Conservation (phyloP, 495 filamentous ascomycete species). For the Darksidea phi region DNA sequence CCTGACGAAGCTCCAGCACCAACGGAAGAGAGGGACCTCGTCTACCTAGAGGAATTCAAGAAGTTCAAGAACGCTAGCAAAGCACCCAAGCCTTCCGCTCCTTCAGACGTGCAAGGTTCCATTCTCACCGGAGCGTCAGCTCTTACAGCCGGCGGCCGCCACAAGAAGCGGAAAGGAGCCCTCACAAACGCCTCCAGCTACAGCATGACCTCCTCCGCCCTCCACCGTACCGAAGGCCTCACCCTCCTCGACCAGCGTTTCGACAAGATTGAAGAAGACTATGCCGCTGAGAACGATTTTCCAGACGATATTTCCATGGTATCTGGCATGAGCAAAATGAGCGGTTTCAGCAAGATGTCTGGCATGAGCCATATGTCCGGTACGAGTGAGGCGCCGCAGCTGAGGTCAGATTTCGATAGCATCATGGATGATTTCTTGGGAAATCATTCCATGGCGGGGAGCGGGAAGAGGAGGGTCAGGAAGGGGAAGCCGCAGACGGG, state of each 20-base stretch:
- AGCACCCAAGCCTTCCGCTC: constrained; percentile 48
- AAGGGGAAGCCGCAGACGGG: constrained; percentile 79
- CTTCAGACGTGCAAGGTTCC: constrained; percentile 68
- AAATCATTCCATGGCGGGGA: constrained; percentile 70
- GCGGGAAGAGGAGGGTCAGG: constrained; percentile 70
- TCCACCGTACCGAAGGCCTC: constrained; percentile 85
- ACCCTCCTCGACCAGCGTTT: constrained; percentile 85
- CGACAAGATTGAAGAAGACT: constrained; percentile 82
- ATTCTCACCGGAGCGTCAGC: constrained; percentile 73
- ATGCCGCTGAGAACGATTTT: constrained; percentile 43
- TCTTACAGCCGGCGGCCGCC: constrained; percentile 58
- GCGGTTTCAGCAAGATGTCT: constrained; percentile 45
- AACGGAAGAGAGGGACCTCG: constrained; percentile 55
- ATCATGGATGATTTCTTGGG: constrained; percentile 94
- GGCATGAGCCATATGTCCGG: constrained; percentile 38
- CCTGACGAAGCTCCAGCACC: constrained; percentile 50
- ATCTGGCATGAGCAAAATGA: constrained; percentile 55
- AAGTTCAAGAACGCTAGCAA: constrained; percentile 69
- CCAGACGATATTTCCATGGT: constrained; percentile 57
- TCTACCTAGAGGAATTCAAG: constrained; percentile 86
- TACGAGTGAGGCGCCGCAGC: constrained; percentile 45
- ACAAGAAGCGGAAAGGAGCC: constrained; percentile 89
- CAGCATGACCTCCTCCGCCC: constrained; percentile 93
- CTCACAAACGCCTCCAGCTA: constrained; percentile 84
- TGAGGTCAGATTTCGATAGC: constrained; percentile 73